Conservation (phyloP, 305 asterid genomes). For the Fraxinus platypoda region DNA sequence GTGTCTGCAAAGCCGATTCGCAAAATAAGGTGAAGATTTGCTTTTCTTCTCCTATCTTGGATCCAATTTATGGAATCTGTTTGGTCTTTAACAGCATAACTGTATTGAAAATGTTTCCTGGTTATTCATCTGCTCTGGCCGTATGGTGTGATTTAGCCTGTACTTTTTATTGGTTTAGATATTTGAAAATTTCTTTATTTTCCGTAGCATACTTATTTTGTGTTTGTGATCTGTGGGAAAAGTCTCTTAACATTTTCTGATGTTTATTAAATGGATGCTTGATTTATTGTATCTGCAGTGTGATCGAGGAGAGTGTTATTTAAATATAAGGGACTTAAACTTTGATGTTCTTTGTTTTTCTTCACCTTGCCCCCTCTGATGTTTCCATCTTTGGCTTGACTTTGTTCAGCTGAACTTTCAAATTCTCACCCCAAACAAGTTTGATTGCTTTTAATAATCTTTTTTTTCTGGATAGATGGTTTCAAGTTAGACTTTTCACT, state of each 20-base stretch:
- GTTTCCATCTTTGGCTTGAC: background rate
- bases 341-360: conserved; percentile 11
- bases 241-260: background rate
- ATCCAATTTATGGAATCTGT: background rate
- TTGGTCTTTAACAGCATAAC: background rate
- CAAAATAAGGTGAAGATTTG: conserved; percentile 68
- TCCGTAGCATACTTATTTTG: background rate
- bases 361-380: background rate
- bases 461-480: conserved; percentile 3
- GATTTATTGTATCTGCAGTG: background rate
- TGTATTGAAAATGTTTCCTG: background rate
- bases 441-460: conserved; percentile 15
- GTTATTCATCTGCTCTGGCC: background rate
- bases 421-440: background rate
- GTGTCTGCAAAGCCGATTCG: conserved; percentile 89
- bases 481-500: background rate
- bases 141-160: background rate
- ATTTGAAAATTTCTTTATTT: background rate
- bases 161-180: background rate
- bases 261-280: background rate
- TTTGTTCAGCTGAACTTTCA: background rate
- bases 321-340: background rate
- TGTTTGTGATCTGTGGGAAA: background rate
- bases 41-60: background rate
- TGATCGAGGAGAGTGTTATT: background rate